phyloP scores from a whole-genome alignment of 768 basidiomycete species.

The Boletus reticuloceps region DNA sequence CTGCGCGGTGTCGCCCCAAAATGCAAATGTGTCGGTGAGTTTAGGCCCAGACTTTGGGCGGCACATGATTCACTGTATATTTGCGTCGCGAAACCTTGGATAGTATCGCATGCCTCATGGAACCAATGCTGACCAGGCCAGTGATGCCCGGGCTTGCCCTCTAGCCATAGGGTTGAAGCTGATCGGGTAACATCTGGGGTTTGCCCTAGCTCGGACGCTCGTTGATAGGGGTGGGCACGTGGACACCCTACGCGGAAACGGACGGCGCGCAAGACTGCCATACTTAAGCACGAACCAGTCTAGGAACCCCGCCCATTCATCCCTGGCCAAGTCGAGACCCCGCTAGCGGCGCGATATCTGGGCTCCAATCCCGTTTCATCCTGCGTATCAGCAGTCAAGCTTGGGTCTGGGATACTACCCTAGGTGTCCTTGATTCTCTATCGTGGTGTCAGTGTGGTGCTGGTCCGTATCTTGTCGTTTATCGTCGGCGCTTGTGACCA shows the following conservation, averaged over 20 bases:
- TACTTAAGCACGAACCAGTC: not conserved
- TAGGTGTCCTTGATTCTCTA: not conserved
- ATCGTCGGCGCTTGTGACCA: not conserved
- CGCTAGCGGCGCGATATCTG: conserved; percentile 5
- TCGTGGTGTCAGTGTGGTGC: not conserved
- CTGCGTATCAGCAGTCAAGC: conserved; percentile 2
- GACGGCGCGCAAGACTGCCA: not conserved
- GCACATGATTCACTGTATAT: too few relatives aligned
- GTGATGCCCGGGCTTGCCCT: not conserved
- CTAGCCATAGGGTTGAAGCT: not conserved
- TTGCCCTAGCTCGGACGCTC: not conserved
- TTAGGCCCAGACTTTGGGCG: too few relatives aligned
- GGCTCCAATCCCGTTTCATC: conserved; percentile 8
- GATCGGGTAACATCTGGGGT: conserved; percentile 1
- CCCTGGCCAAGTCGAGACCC: not conserved
- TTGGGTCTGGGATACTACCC: not conserved
- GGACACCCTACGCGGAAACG: not conserved
- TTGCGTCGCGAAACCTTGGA: too few relatives aligned
- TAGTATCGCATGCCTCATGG: too few relatives aligned
- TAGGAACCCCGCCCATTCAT: too few relatives aligned
- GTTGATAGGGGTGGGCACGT: conserved; percentile 15
- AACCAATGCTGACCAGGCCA: too few relatives aligned
- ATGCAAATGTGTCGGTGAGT: too few relatives aligned
- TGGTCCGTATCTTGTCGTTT: not conserved
- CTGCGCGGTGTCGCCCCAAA: too few relatives aligned